Evolutionary conservation across 2,329 filamentous ascomycete species (phyloP).

Genomic region (Colletotrichum tropicicola): DNA sequence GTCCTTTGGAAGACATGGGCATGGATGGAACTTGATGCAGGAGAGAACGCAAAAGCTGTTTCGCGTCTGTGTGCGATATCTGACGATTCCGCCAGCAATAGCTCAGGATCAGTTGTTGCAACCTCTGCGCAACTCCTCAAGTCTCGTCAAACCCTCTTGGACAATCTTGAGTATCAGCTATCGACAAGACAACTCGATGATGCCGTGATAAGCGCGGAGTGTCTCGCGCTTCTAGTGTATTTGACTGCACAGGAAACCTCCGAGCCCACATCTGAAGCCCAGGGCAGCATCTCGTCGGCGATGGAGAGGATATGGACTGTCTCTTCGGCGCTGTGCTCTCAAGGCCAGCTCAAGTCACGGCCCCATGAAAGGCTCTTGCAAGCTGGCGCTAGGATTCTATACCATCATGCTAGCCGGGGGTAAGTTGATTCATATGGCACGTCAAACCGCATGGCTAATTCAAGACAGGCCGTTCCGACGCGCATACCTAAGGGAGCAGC

Average conservation of each 20-base stretch:
- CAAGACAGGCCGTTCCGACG: conserved; percentile 70
- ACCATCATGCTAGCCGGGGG: conserved; percentile 69
- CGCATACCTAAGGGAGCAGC: conserved; percentile 66
- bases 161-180: conserved; percentile 64
- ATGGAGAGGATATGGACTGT: conserved; percentile 51
- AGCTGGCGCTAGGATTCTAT: conserved; percentile 71
- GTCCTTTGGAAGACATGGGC: conserved; percentile 69
- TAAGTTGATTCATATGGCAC: conserved; percentile 39
- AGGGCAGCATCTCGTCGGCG: conserved; percentile 65
- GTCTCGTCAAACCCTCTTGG: conserved; percentile 59
- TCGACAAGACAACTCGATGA: conserved; percentile 55
- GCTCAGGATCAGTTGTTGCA: conserved; percentile 33
- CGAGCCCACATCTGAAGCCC: conserved; percentile 54
- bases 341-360: conserved; percentile 40
- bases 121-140: conserved; percentile 58
- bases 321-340: conserved; percentile 52
- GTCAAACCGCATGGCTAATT: conserved; percentile 29
- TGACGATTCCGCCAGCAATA: conserved; percentile 38
- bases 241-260: conserved; percentile 54
- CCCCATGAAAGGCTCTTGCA: conserved; percentile 75
- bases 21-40: conserved; percentile 69
- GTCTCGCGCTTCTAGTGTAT: conserved; percentile 74
- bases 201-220: conserved; percentile 67
- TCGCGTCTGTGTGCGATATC: conserved; percentile 50
- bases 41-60: conserved; percentile 44